Evolutionary conservation across 805 yeast species (phyloP).

Genomic region (Candida namnaoensis): DNA sequence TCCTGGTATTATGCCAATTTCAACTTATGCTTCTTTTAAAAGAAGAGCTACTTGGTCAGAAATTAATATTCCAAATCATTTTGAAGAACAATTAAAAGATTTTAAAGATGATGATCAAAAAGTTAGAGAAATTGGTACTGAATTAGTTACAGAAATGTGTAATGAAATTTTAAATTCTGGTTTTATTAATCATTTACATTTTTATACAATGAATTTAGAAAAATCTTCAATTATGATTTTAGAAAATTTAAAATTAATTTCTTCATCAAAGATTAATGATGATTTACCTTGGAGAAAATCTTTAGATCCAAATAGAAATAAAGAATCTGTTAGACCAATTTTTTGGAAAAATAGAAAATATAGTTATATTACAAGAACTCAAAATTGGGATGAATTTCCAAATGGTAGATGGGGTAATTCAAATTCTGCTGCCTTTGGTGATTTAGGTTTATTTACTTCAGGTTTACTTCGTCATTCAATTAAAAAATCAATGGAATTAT

Average conservation of each 20-base stretch:
- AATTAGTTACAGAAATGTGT: constrained; percentile 81
- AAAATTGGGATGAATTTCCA: constrained; percentile 97
- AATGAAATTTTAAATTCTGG: constrained; percentile 60
- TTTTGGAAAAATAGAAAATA: constrained; percentile 94
- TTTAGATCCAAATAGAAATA: constrained; percentile 66
- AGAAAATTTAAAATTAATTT: constrained; percentile 57
- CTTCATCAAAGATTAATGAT: constrained; percentile 19
- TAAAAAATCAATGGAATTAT: constrained; percentile 69
- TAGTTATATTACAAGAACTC: constrained; percentile 81
- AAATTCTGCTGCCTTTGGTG: constrained; percentile 94
- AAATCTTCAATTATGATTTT: constrained; percentile 83
- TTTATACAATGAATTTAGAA: constrained; percentile 97
- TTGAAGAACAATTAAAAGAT: constrained; percentile 63
- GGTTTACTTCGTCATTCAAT: constrained; percentile 77
- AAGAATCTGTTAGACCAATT: constrained; percentile 85
- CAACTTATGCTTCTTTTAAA: constrained; percentile 87
- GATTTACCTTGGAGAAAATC: constrained; percentile 87
- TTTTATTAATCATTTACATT: constrained; percentile 77
- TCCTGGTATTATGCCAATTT: constrained; percentile 98
- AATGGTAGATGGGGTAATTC: constrained; percentile 99
- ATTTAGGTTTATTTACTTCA: constrained; percentile 73
- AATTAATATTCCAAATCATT: constrained; percentile 67
- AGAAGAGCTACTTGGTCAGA: constrained; percentile 96
- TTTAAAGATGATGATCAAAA: constrained; percentile 84
- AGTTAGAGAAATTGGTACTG: constrained; percentile 81